Evolutionary conservation across 352 stramenopile genomes (phyloP).

Genomic region (Phytophthora colocasiae): DNA sequence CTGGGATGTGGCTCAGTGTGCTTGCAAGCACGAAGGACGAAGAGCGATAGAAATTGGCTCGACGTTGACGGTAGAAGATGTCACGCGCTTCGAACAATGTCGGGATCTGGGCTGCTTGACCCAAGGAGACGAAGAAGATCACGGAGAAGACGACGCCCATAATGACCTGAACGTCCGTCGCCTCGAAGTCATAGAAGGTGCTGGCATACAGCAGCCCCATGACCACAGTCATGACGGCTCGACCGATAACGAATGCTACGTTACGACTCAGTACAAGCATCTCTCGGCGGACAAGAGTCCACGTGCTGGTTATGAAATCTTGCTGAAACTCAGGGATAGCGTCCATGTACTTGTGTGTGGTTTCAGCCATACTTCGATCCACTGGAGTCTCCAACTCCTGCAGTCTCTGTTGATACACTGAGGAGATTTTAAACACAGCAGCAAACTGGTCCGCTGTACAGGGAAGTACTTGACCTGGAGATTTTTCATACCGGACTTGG

Average conservation of each 20-base stretch:
- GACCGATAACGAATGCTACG: conserved; percentile 46
- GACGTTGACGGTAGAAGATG: conserved; percentile 49
- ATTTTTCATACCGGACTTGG: conserved; percentile 47
- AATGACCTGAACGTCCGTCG: conserved; percentile 48
- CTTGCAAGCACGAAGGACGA: conserved; percentile 73
- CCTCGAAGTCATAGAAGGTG: conserved; percentile 53
- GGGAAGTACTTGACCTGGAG: conserved; percentile 13
- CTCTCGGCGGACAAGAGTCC: conserved; percentile 52
- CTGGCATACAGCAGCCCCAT: conserved; percentile 55
- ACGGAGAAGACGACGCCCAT: conserved; percentile 86
- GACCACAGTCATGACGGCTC: conserved; percentile 48
- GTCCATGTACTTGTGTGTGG: conserved; percentile 84
- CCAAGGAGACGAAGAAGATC: conserved; percentile 79
- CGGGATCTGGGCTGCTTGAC: conserved; percentile 75
- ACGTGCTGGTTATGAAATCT: conserved; percentile 35
- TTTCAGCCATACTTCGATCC: conserved; percentile 16
- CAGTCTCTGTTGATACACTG: conserved; percentile 21
- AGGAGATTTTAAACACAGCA: conserved; percentile 31
- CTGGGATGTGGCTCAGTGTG: conserved; percentile 44
- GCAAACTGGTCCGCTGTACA: conserved; percentile 43
- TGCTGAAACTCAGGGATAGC: conserved; percentile 52
- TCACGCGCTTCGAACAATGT: conserved; percentile 80
- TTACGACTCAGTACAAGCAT: conserved; percentile 61
- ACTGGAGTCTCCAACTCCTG: conserved; percentile 30
- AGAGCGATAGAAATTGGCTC: conserved; percentile 58